Base-by-base conservation (phyloP, 495 filamentous ascomycete species). In the Penicillium silybi region DNA sequence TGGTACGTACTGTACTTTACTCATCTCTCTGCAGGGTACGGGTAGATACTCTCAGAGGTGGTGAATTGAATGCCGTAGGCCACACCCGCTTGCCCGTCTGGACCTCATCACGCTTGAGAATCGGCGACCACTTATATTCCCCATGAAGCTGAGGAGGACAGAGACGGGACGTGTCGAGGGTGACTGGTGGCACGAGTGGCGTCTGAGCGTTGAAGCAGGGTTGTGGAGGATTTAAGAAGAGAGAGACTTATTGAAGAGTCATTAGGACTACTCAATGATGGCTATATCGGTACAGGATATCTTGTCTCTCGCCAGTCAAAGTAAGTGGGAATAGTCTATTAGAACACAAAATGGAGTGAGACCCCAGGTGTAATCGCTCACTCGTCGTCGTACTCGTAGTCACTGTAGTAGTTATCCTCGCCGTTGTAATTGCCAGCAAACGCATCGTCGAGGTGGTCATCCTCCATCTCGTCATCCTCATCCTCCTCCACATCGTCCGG, bases 51-150 rank as follows among this genome's bases (percentile, higher is more conserved):
- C n/a, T n/a, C n/a, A n/a, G n/a, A n/a, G n/a, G n/a, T n/a, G n/a
- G n/a, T 10, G 56, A 59, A 46, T 80, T 77, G 10, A 74, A 54
- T 35, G 67, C 64, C 34, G 80, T 70, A 38, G 15, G 74, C 72
- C 18, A 60, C n/a, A 82, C 79, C 15, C 71, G 35, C 35, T 6
- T 38, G 15, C 35, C 35, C 6, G 35, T 38, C 35, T 38, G 35
- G 35, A 38, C 35, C 16, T 38, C 35, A 38, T 38, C 35, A 1
- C 35, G 35, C 74, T 10, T 63, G 53, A 18, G 70, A 65, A 50
- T 76, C 77, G 22, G 69, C 62, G 19, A 71, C 50, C 18, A 81
- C 69, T 43, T 75, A 48, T 78, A 38, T 18, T 38, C 35, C 1
- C 15, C 35, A 42, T 42, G 40, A 6, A 42, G 40, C 26, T n/a